These are phyloP conservation scores for Amylostereum areolatum DNA, from an alignment of 1,284 basidiomycete species.

Conservation along the genomic window DNA sequence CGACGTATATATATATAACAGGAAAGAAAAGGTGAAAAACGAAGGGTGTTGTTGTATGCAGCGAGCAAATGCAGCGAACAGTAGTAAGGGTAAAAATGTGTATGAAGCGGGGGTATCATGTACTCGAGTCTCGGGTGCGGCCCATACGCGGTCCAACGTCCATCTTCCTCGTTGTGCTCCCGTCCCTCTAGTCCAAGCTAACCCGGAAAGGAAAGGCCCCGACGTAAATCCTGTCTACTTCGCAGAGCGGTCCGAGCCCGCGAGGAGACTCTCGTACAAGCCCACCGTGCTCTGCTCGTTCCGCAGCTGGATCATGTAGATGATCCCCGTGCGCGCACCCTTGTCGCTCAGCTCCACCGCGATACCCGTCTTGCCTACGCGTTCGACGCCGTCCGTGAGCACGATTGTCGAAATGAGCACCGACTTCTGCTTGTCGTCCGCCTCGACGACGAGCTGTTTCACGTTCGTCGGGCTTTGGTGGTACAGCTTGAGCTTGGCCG, in stretches of 20 bases:
- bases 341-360: constrained; percentile 93
- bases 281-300: constrained; percentile 85
- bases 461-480: constrained; percentile 77
- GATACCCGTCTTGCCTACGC: constrained; percentile 96
- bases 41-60: not conserved
- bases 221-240: constrained; percentile 10
- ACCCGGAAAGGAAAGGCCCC: not conserved
- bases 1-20: too few species aligned
- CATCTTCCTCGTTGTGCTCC: too few species aligned
- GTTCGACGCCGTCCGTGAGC: constrained; percentile 91
- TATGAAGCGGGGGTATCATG: too few species aligned
- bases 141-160: too few species aligned
- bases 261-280: constrained; percentile 82
- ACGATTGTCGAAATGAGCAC: constrained; percentile 94
- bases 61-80: too few species aligned
- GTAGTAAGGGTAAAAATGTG: too few species aligned
- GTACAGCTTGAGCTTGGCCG: constrained; percentile 86
- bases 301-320: constrained; percentile 95
- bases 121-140: too few species aligned
- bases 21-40: not conserved
- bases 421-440: constrained; percentile 72
- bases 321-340: constrained; percentile 87
- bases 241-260: constrained; percentile 70
- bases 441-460: constrained; percentile 96
- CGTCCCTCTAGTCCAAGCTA: too few species aligned